A percentile compares a stretch with the other conserved stretches of the same genome.
phyloP scores from a whole-genome alignment of 257 asterid genomes.

The Lavandula angustifolia region DNA sequence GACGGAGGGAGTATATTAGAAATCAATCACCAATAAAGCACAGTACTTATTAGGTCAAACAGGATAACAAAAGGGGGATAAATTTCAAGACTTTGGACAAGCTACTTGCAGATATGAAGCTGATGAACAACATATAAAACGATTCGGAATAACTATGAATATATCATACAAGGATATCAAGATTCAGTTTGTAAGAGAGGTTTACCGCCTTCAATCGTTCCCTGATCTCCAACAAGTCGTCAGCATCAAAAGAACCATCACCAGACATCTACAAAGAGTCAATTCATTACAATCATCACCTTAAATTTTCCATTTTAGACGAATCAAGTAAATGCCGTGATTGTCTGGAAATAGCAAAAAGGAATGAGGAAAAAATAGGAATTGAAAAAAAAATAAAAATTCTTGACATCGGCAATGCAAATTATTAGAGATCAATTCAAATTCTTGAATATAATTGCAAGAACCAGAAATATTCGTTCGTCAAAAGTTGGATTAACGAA shows the following conservation, averaged over 20 bases:
- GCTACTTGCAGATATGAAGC: not conserved
- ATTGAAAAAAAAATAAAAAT: not conserved
- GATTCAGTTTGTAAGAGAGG: not conserved
- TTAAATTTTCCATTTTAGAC: not conserved
- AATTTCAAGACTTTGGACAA: constrained; percentile 27
- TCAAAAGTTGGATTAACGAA: not conserved
- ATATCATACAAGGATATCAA: not conserved
- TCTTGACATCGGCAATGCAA: not conserved
- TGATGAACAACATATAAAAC: not conserved
- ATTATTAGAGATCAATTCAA: not conserved
- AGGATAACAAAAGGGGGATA: not conserved
- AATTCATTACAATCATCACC: constrained; percentile 17
- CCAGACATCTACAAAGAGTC: constrained; percentile 60
- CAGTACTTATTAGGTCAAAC: not conserved
- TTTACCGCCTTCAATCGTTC: constrained; percentile 78
- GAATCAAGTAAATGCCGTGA: constrained; percentile 7
- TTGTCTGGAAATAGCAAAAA: not conserved
- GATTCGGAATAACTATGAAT: not conserved
- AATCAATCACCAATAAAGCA: not conserved
- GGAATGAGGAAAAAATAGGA: not conserved
- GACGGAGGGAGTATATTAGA: too few species aligned
- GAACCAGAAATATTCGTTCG: constrained; percentile 11
- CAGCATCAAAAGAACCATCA: constrained; percentile 47
- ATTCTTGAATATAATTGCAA: not conserved
- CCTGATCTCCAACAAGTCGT: constrained; percentile 58